Base-by-base conservation (phyloP, 768 basidiomycete species). In the Epithele typhae region DNA sequence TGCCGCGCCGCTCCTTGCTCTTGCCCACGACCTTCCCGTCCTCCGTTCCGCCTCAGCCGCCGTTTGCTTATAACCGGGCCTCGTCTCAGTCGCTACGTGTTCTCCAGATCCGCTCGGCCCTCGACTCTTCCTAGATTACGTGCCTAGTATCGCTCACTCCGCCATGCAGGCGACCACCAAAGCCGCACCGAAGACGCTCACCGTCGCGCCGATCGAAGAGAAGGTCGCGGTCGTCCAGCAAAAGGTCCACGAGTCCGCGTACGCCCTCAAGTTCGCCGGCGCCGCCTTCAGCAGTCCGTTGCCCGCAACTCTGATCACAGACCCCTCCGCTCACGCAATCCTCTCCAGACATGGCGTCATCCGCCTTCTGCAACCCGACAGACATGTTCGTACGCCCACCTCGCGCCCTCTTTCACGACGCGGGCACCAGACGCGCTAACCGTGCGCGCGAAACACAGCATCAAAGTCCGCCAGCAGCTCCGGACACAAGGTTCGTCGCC, bases 391-490 rank as follows among this genome's bases (percentile, higher is more conserved):
- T 58, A 1, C n/a, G 30, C 30, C 30, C 30, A 32, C 30, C n/a
- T 30, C 14, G 27, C 27, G 14, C 7, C 27, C 27, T 14, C 14
- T 30, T 14, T 30, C 27, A 14, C 27, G 7, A 7, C 8, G 8
- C 14, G 27, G 14, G 14, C 8, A 30, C 8, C 27, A 30, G 14
- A 30, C 14, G 27, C 6, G 46, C 30, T 45, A 11, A 39, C 17
- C n/a, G 15, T 22, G 12, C 25, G 19, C 18, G 6, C n/a, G 27
- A 34, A 40, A 4, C 23, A n/a, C 15, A 42, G n/a, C n/a, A 22
- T 45, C 17, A n/a, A 67, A 61, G 66, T 67, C 22, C 54, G 66
- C 25, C 66, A 68, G 45, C 66, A 68, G 41, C 40, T 68, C 15
- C 57, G 55, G 10, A 65, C 62, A 7, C 64, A 64, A 42, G 49